Base-by-base conservation (phyloP, 148 eudicot genomes). In the Rhododendron simsii region DNA sequence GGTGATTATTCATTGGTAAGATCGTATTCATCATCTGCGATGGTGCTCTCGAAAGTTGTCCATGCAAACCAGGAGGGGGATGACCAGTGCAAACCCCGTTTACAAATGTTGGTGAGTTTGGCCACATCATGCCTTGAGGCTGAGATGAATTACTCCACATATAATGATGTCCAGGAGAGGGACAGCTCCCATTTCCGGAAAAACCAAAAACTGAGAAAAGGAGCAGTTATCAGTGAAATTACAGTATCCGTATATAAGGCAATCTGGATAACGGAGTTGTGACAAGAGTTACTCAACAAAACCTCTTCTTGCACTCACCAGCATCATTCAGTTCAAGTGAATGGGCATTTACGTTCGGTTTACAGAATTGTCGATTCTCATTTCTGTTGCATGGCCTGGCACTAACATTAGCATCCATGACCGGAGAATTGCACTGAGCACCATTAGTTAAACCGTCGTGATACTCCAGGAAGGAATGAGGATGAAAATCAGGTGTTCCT, bases 391-490 rank as follows among this genome's bases (percentile, higher is more conserved):
- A 85, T 61, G 91, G 67, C 76, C 91, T 81, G 51, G 86, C 82
- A 78, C 89, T 81, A 65, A 90, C 78, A 87, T 76, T 88, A 86
- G 88, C 86, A 85, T 86, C 88, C 81, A 89, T 78, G 84, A 86
- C 83, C 14, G 91, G 87, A 85, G 91, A 89, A 85, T 87, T 88
- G 90, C 86, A 87, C 5, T 84, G 73, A 85, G 71, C 84, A 76
- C 89, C 90, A 91, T 88, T 93, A 86, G 93, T 81, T 83, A 92
- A 78, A 86, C 92, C 91, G 81, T 91, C 93, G 81, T 84, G 91
- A 86, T 89, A 90, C 41, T 89, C 93, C 5, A 96, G 94, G 48
- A 89, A 91, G 39, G 98, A 94, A 89, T 90, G 92, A 86, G 94
- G 94, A 90, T 91, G 91, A 88, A 92, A 89, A 85, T 67, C 87